Conservation (phyloP, 2,329 filamentous ascomycete species). For the Neonectria magnoliae region DNA sequence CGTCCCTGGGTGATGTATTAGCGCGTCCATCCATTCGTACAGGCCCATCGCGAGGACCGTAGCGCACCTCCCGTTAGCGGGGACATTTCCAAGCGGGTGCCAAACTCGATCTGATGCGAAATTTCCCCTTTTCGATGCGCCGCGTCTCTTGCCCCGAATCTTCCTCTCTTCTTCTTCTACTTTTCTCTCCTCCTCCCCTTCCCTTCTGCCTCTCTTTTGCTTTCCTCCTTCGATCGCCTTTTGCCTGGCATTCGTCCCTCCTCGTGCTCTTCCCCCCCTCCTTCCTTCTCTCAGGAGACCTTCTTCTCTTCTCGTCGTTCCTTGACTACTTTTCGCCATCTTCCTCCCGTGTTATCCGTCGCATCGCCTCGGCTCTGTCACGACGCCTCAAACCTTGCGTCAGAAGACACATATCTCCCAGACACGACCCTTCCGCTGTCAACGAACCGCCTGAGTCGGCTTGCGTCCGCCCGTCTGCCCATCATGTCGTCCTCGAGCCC, state of each 20-base stretch:
- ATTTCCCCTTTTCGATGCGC: slow-evolving; percentile 52
- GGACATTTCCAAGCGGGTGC: slow-evolving; percentile 18
- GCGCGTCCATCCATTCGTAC: slow-evolving; percentile 10
- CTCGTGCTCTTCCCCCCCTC: slow-evolving; percentile 12
- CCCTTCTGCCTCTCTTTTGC: slow-evolving; percentile 43
- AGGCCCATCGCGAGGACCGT: slow-evolving; percentile 5
- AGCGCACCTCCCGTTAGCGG: slow-evolving; percentile 8
- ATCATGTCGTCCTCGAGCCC: slow-evolving; percentile 52
- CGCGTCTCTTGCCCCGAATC: slow-evolving; percentile 38
- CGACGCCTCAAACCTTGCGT: slow-evolving; percentile 11
- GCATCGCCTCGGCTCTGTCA: slow-evolving; percentile 33
- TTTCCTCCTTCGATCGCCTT: slow-evolving; percentile 38
- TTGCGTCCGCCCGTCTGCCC: slow-evolving; percentile 32
- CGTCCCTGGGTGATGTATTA: slow-evolving; percentile 5
- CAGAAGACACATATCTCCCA: slow-evolving; percentile 14
- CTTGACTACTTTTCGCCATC: slow-evolving; percentile 42
- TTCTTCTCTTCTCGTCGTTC: slow-evolving; percentile 51
- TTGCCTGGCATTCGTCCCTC: slow-evolving; percentile 31
- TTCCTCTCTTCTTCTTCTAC: slow-evolving; percentile 29
- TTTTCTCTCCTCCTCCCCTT: slow-evolving; percentile 43
- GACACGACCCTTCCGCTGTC: neutral
- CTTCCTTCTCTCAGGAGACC: slow-evolving; percentile 37
- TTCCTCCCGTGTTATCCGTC: slow-evolving; percentile 41
- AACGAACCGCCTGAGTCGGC: slow-evolving; percentile 18
- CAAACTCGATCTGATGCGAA: slow-evolving; percentile 41